Base-by-base conservation (phyloP, 495 filamentous ascomycete genomes). In the Penicillium samsonianum region DNA sequence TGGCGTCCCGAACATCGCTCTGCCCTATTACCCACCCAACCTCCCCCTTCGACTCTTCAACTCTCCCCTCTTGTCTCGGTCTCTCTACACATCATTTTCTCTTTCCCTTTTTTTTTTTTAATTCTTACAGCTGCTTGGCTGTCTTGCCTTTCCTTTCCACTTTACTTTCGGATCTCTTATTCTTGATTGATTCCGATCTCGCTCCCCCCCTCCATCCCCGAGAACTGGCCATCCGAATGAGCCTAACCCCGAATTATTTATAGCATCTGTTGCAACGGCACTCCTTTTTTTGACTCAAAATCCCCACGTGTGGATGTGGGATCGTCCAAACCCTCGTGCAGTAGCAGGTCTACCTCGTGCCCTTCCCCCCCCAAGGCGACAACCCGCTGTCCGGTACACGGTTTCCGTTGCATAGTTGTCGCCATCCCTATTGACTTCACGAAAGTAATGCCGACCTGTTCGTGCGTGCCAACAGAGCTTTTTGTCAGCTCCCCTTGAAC, bases 371-470 rank as follows among this genome's bases (percentile, higher is more conserved):
- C 44, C 5, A 45, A 50, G 25, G 38, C 58, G 30, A 41, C 49
- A 46, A 48, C 54, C 69, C 67, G 69, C 59, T 71, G 71, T 74
- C 71, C 61, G 69, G 69, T 59, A 74, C 71, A 72, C 71, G 65
- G 61, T 62, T 59, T 51, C 47, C 37, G 38, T 17, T 48, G 28
- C 26, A 38, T 41, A 42, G 49, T 60, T 48, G 37, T 48, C 45
- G 44, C 58, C 45, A 55, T 55, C 45, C 22, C 45, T 19, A 11
- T 22, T 20, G 42, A 58, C 53, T 38, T 55, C 40, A 41, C 50
- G 54, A 61, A 59, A 72, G 73, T 72, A 74, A 77, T 77, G 74
- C 73, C 50, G 70, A 65, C 58, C 47, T 64, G 62, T 66, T 70
- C 68, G 65, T 67, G 59, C 52, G 58, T 63, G 58, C 51, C 57